Percentiles rank a stretch among this genome's conserved stretches.
Conservation (phyloP, 202 grass and related monocot species). For the Panicum hallii region DNA sequence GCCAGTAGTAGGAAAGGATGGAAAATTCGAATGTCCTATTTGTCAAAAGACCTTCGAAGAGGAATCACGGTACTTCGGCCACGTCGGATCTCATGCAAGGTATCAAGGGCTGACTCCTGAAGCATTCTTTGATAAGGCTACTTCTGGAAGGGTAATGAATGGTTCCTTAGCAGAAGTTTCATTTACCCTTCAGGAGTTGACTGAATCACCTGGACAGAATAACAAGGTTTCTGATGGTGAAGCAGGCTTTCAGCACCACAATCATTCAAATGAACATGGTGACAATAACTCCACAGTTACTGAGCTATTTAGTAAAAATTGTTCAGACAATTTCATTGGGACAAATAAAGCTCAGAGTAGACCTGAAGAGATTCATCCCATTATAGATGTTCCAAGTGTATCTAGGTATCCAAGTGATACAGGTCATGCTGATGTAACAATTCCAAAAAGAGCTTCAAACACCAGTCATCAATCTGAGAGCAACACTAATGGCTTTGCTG, state of each 20-base stretch:
- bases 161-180: constrained; percentile 38
- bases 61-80: constrained; percentile 71
- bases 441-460: constrained; percentile 32
- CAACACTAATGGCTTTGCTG: constrained; percentile 38
- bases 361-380: constrained; percentile 38
- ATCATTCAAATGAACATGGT: constrained; percentile 47
- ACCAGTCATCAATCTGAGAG: constrained; percentile 30
- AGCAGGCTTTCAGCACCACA: constrained; percentile 27
- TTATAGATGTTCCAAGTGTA: constrained; percentile 34
- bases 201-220: constrained; percentile 37
- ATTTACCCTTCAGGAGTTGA: constrained; percentile 46
- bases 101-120: constrained; percentile 68
- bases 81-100: constrained; percentile 80
- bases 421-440: constrained; percentile 20
- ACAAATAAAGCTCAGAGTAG: constrained; percentile 40
- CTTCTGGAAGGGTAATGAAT: constrained; percentile 32
- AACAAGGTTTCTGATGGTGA: constrained; percentile 16
- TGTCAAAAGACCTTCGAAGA: constrained; percentile 78
- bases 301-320: constrained; percentile 45
- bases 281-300: constrained; percentile 31
- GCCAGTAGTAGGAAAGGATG: constrained; percentile 69
- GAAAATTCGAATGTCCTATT: constrained; percentile 79
- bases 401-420: constrained; percentile 35
- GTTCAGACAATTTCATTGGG: constrained; percentile 36
- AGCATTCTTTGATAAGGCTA: constrained; percentile 49